A percentile compares a stretch with the other conserved stretches of the same genome.
Evolutionary conservation across 2,329 filamentous ascomycete species (phyloP).

Genomic region (Paracoccidioides brasiliensis): DNA sequence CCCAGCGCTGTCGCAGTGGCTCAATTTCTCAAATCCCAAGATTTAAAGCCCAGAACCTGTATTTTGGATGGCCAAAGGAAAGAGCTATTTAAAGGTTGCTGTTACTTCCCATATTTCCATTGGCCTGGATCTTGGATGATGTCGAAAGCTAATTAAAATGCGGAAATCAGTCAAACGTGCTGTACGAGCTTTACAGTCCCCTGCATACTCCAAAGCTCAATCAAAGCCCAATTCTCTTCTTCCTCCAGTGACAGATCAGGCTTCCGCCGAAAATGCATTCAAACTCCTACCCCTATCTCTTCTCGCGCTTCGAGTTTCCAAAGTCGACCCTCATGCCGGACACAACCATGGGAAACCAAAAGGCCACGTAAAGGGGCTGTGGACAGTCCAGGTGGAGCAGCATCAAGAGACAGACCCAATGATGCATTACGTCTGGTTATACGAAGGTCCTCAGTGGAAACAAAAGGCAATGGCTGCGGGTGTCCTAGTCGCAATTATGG

Average conservation of each 20-base stretch:
- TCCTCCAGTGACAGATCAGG: constrained; percentile 75
- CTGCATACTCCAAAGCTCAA: constrained; percentile 72
- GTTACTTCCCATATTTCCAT: not conserved
- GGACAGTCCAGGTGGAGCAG: constrained; percentile 90
- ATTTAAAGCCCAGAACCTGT: constrained; percentile 78
- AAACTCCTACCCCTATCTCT: constrained; percentile 91
- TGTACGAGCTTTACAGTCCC: constrained; percentile 75
- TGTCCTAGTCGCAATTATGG: constrained; percentile 71
- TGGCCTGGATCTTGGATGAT: not conserved
- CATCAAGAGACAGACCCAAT: constrained; percentile 61
- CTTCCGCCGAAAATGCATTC: constrained; percentile 83
- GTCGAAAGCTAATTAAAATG: constrained; percentile 1
- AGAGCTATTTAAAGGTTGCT: constrained; percentile 84
- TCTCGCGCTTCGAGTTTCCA: constrained; percentile 77
- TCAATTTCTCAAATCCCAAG: constrained; percentile 69
- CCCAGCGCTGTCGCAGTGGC: constrained; percentile 81
- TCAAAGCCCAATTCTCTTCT: constrained; percentile 79
- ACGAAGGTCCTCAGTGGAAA: constrained; percentile 87
- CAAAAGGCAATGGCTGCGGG: constrained; percentile 81
- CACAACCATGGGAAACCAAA: constrained; percentile 53
- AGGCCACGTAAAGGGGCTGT: constrained; percentile 88
- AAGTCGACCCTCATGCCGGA: constrained; percentile 64
- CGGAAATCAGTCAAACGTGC: constrained; percentile 73
- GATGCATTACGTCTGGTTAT: constrained; percentile 93
- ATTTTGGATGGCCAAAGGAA: constrained; percentile 94